Percentiles rank a stretch among this genome's conserved stretches.
Conservation (phyloP, 2,329 filamentous ascomycete genomes). For the Dactylellina sp. region DNA sequence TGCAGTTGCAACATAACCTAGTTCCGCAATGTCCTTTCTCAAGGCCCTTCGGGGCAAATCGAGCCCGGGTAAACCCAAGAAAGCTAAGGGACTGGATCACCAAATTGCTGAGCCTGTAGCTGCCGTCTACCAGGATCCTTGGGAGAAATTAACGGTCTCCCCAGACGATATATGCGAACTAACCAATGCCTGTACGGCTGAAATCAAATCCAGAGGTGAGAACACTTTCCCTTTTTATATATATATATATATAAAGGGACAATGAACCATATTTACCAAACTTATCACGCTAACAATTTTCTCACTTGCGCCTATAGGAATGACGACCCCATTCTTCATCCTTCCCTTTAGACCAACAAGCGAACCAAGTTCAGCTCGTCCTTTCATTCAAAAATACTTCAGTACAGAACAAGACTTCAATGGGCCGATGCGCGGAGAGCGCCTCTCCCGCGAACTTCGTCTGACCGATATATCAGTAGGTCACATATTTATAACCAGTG, state of each 20-base stretch:
- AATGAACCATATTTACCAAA: no score
- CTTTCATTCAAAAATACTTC: conserved; percentile 93
- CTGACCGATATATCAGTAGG: conserved; percentile 93
- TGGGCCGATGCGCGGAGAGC: conserved; percentile 73
- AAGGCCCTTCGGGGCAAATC: conserved; percentile 54
- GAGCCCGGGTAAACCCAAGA: conserved; percentile 67
- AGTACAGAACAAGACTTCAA: conserved; percentile 70
- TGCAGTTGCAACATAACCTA: conserved; percentile 15
- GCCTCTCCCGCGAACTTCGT: conserved; percentile 84
- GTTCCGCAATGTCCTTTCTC: conserved; percentile 47
- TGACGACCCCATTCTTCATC: conserved; percentile 90
- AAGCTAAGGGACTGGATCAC: conserved; percentile 70
- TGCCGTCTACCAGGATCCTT: conserved; percentile 88
- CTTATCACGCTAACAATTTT: conserved; percentile 51
- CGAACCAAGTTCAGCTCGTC: conserved; percentile 89
- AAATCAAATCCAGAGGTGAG: conserved; percentile 94
- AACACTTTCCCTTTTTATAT: conserved; percentile 17
- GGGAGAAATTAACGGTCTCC: conserved; percentile 81
- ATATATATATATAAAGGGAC: no score
- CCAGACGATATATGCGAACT: conserved; percentile 93
- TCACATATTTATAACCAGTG: conserved; percentile 28
- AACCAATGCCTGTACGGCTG: conserved; percentile 83
- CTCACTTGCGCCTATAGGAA: conserved; percentile 72
- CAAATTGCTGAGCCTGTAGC: conserved; percentile 71
- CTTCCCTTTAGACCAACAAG: conserved; percentile 94